phyloP scores from a whole-genome alignment of 352 stramenopile genomes.

The Globisporangium solare region DNA sequence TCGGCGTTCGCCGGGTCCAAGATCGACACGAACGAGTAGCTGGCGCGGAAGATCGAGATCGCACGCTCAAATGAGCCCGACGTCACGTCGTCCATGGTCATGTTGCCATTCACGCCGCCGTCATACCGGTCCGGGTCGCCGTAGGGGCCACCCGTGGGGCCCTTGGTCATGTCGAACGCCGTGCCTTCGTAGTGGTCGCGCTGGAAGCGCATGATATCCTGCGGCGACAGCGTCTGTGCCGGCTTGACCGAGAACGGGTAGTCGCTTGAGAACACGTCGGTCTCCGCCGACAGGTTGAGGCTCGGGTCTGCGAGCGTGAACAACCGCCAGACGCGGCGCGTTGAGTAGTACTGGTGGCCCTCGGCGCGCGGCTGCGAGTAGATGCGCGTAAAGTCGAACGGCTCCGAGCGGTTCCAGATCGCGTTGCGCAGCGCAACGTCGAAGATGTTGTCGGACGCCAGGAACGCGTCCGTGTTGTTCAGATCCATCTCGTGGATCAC shows the following conservation, averaged over 20 bases:
- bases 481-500: slow-evolving; percentile 88
- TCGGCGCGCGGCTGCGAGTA: slow-evolving; percentile 74
- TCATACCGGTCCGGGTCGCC: slow-evolving; percentile 90
- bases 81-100: slow-evolving; percentile 44
- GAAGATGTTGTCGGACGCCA: slow-evolving; percentile 87
- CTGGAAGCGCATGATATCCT: slow-evolving; percentile 90
- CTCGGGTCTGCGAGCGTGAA: slow-evolving; percentile 76
- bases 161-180: slow-evolving; percentile 85
- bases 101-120: slow-evolving; percentile 30
- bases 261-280: slow-evolving; percentile 68
- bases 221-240: slow-evolving; percentile 41
- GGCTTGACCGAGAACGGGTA: slow-evolving; percentile 87
- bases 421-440: slow-evolving; percentile 82
- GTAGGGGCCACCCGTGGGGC: slow-evolving; percentile 80
- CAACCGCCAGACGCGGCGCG: slow-evolving; percentile 88
- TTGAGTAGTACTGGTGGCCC: slow-evolving; percentile 77
- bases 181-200: slow-evolving; percentile 93
- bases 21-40: slow-evolving; percentile 85
- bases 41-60: slow-evolving; percentile 93
- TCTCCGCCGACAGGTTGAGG: slow-evolving; percentile 63
- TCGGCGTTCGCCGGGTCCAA: slow-evolving; percentile 51
- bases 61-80: slow-evolving; percentile 83
- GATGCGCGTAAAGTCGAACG: slow-evolving; percentile 87
- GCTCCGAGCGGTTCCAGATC: slow-evolving; percentile 60
- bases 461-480: slow-evolving; percentile 72